Conservation (phyloP, 805 yeast species). For the Candida maesae region DNA sequence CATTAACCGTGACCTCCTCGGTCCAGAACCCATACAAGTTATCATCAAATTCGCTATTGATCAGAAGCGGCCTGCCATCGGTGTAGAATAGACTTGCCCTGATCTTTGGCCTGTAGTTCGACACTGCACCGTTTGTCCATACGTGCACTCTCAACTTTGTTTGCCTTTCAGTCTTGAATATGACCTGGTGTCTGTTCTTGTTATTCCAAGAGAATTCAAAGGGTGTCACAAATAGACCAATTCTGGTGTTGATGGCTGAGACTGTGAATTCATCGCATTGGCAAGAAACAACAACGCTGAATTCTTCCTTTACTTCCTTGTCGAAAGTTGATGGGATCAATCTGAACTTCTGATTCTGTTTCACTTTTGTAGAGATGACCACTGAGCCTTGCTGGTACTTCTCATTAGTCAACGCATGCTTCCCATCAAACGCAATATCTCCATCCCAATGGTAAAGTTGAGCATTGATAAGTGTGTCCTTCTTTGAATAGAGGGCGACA, state of each 20-base stretch:
- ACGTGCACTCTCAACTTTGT: constrained; percentile 23
- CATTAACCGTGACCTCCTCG: constrained; percentile 3
- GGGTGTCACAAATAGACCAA: constrained; percentile 35
- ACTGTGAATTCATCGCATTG: constrained; percentile 9
- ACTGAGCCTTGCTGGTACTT: constrained; percentile 31
- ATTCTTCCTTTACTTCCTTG: constrained; percentile 28
- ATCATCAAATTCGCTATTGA: constrained; percentile 40
- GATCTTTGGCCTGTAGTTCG: constrained; percentile 42
- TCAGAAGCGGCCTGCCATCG: constrained; percentile 28
- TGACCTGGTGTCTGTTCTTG: constrained; percentile 36
- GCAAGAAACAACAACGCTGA: constrained; percentile 32
- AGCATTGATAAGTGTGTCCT: constrained; percentile 34
- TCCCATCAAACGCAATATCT: constrained; percentile 30
- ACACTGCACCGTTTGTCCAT: constrained; percentile 6
- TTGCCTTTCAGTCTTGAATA: constrained; percentile 23
- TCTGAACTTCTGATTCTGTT: constrained; percentile 38
- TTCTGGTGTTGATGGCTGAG: constrained; percentile 24
- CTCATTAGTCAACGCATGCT: constrained; percentile 32
- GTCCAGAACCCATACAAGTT: constrained; percentile 41
- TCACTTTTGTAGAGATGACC: constrained; percentile 22
- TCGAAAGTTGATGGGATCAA: constrained; percentile 45
- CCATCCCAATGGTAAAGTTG: constrained; percentile 40
- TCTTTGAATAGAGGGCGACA: constrained; percentile 26
- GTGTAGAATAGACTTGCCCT: constrained; percentile 41
- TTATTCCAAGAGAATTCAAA: constrained; percentile 36